Base-by-base conservation (phyloP, 2,329 filamentous ascomycete species). In the Penicillium sp. region DNA sequence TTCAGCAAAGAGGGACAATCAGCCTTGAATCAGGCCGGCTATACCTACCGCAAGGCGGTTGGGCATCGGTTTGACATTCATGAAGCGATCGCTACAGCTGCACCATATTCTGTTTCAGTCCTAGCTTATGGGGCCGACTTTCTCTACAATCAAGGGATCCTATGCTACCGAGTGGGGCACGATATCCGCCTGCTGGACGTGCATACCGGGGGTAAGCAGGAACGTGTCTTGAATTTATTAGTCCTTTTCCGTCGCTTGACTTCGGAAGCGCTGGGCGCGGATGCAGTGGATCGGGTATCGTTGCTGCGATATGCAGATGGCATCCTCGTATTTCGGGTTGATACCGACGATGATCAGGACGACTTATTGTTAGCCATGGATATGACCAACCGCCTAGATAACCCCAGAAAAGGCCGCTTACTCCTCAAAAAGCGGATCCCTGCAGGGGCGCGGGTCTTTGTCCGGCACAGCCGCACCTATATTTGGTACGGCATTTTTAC, bases 401-500 rank as follows among this genome's bases (percentile, higher is more conserved):
- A 55, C 14, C 51, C 45, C 18, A 65, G 57, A 25, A 66, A 67
- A 5, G 62, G 69, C 27, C 69, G 72, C 23, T 58, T 85, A 15
- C 63, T 83, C 2, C 69, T 80, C 12, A 70, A 68, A 14, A 68
- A 68, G 29, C 72, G 54, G 45, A 70, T 85, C 40, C 65, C 74
- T 15, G 80, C 80, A 25, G 77, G 76, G 2, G 73, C 78, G 26
- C 85, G 82, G 56, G 72, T 91, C 1, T 89, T 91, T 68, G 86
- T 88, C 3, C 82, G 88, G 9, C 88, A 90, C 58, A 84, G 85
- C 55, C 64, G 69, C 1, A 65, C 78, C 1, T 85, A 83, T 67
- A 76, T 92, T 2, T 88, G 86, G 64, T 88, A 84, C 61, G 89
- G 87, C 4, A 87, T 85, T 0, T 83, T 86, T 68, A 85, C 82